These are phyloP conservation scores for Biscogniauxia marginata DNA, from an alignment of 2,329 filamentous ascomycete genomes.

Conservation along the genomic window DNA sequence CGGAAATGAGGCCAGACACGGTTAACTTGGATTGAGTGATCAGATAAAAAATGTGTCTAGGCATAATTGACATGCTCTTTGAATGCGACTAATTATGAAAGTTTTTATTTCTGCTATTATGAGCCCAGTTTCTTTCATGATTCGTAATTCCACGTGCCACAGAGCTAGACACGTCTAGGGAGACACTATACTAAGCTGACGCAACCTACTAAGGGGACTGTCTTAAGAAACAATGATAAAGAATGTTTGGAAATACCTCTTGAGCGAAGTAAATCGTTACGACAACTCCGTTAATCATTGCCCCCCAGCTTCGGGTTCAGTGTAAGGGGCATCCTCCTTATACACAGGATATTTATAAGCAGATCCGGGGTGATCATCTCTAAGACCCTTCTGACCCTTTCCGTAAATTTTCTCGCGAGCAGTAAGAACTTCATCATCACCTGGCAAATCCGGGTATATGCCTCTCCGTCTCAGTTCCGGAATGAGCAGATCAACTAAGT, in stretches of 20 bases:
- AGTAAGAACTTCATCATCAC: slow-evolving; percentile 41
- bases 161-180: too few species aligned
- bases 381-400: slow-evolving; percentile 53
- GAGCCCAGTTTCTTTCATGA: too few species aligned
- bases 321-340: slow-evolving; percentile 43
- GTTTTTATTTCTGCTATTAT: too few species aligned
- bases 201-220: too few species aligned
- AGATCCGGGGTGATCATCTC: slow-evolving; percentile 58
- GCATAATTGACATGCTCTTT: neutral
- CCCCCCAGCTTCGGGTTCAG: slow-evolving; percentile 1
- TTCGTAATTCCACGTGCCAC: too few species aligned
- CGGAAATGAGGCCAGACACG: neutral
- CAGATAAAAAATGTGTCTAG: neutral
- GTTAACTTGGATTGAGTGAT: neutral
- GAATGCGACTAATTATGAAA: too few species aligned
- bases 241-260: too few species aligned
- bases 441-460: slow-evolving; percentile 30
- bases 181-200: too few species aligned
- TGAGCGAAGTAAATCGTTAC: too few species aligned
- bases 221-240: too few species aligned
- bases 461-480: slow-evolving; percentile 28
- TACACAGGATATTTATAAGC: slow-evolving; percentile 63
- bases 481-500: slow-evolving; percentile 29
- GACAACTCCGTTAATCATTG: neutral
- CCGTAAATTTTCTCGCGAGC: slow-evolving; percentile 63